Evolutionary conservation across 805 yeast genomes (phyloP).

Genomic region (Wickerhamomyces alni): DNA sequence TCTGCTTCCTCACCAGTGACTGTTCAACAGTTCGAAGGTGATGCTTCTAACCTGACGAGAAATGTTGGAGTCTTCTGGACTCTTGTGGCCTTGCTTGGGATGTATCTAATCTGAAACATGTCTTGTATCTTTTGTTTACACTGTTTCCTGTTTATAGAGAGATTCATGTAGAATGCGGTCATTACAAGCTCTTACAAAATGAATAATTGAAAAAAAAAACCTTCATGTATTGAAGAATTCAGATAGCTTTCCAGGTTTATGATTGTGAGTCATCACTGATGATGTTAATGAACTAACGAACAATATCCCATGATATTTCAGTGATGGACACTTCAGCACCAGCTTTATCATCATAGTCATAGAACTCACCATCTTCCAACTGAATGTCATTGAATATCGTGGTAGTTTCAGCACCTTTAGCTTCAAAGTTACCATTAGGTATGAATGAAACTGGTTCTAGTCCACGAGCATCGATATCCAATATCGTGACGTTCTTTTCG

Average conservation of each 20-base stretch:
- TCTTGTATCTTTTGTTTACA: background rate
- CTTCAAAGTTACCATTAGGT: conserved; percentile 58
- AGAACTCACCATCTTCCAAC: conserved; percentile 82
- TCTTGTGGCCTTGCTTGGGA: background rate
- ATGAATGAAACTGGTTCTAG: conserved; percentile 62
- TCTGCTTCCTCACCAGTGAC: too few relatives aligned
- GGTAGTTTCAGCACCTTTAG: conserved; percentile 45
- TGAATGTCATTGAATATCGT: conserved; percentile 60
- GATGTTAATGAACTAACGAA: conserved; percentile 17
- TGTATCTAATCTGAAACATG: background rate
- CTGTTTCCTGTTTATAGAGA: too few relatives aligned
- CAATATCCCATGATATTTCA: conserved; percentile 63
- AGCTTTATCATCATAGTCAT: conserved; percentile 87
- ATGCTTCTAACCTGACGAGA: conserved; percentile 5
- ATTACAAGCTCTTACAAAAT: too few relatives aligned
- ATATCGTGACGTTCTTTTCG: conserved; percentile 40
- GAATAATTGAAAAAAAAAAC: too few relatives aligned
- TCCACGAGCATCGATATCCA: conserved; percentile 84
- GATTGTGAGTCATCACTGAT: too few relatives aligned
- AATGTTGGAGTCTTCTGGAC: background rate
- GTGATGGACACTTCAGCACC: conserved; percentile 76
- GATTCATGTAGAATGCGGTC: too few relatives aligned
- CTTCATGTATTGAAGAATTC: too few relatives aligned
- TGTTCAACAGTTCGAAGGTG: conserved; percentile 7
- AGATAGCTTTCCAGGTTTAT: too few relatives aligned